Evolutionary conservation across 768 basidiomycete genomes (phyloP).

Genomic region (Kwoniella pini): DNA sequence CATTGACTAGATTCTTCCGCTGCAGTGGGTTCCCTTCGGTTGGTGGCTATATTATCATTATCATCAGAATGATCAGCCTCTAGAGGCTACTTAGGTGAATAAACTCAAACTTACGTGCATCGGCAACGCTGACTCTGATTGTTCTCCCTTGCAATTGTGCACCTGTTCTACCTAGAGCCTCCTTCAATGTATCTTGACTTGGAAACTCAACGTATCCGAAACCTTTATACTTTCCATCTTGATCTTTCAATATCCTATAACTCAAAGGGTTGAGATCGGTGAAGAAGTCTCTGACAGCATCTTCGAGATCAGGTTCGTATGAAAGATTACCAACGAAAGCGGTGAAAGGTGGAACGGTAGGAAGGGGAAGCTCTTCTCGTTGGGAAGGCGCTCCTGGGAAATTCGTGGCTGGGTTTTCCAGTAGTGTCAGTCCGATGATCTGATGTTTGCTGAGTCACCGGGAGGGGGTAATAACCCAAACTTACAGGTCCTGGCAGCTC

Average conservation of each 20-base stretch:
- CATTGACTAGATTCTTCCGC: constrained; percentile 80
- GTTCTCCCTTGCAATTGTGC: constrained; percentile 73
- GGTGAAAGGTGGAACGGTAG: constrained; percentile 88
- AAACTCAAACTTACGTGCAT: constrained; percentile 71
- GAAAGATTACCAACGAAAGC: constrained; percentile 95
- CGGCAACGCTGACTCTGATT: constrained; percentile 90
- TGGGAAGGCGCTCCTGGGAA: constrained; percentile 57
- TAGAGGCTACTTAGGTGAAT: no score
- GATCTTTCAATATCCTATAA: constrained; percentile 87
- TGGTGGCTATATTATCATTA: neutral
- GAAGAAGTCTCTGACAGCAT: constrained; percentile 76
- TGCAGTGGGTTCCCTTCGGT: constrained; percentile 60
- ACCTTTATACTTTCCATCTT: constrained; percentile 90
- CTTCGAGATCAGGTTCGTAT: constrained; percentile 83
- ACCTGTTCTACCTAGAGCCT: constrained; percentile 72
- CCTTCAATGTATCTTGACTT: constrained; percentile 81
- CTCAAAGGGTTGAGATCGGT: constrained; percentile 65
- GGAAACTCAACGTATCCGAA: constrained; percentile 97
- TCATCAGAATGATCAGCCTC: no score
- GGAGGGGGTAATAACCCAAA: neutral
- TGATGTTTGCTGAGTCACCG: neutral
- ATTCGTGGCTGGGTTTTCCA: constrained; percentile 10
- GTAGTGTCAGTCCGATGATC: neutral
- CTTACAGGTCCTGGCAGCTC: constrained; percentile 27
- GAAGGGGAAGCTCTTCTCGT: constrained; percentile 93